Percentiles rank a stretch among this genome's conserved stretches.
These are phyloP conservation scores for Vigna nakashimae DNA, from an alignment of 306 rosid species.

Conservation along the genomic window DNA sequence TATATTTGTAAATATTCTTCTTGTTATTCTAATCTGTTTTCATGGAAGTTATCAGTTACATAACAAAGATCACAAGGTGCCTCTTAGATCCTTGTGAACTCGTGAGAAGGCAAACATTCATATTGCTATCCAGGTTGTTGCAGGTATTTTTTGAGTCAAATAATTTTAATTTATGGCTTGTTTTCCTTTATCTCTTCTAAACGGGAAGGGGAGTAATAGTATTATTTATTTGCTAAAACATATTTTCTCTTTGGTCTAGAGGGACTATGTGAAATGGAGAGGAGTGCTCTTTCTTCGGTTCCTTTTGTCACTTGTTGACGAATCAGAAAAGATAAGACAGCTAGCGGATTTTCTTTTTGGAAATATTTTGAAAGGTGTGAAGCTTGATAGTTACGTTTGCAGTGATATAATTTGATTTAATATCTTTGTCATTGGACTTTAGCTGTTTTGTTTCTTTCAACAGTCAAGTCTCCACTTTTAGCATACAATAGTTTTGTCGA, in stretches of 20 bases:
- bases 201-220: neutral
- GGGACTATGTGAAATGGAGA: constrained; percentile 98
- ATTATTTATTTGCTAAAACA: constrained; percentile 31
- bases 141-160: constrained; percentile 62
- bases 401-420: constrained; percentile 32
- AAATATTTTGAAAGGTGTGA: constrained; percentile 85
- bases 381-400: constrained; percentile 37
- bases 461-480: constrained; percentile 92
- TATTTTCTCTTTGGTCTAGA: constrained; percentile 53
- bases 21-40: constrained; percentile 48
- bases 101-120: constrained; percentile 94
- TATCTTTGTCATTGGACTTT: constrained; percentile 28
- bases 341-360: constrained; percentile 83
- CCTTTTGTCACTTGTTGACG: constrained; percentile 94
- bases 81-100: constrained; percentile 95
- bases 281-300: constrained; percentile 95
- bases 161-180: constrained; percentile 31
- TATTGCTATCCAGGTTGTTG: constrained; percentile 86
- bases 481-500: constrained; percentile 94
- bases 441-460: constrained; percentile 37
- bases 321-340: constrained; percentile 86
- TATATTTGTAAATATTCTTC: neutral
- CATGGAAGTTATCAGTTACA: constrained; percentile 72
- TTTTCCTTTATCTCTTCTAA: constrained; percentile 13
- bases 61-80: constrained; percentile 84